Base-by-base conservation (phyloP, 1,284 basidiomycete species). In the Fomitopsis betulina region DNA sequence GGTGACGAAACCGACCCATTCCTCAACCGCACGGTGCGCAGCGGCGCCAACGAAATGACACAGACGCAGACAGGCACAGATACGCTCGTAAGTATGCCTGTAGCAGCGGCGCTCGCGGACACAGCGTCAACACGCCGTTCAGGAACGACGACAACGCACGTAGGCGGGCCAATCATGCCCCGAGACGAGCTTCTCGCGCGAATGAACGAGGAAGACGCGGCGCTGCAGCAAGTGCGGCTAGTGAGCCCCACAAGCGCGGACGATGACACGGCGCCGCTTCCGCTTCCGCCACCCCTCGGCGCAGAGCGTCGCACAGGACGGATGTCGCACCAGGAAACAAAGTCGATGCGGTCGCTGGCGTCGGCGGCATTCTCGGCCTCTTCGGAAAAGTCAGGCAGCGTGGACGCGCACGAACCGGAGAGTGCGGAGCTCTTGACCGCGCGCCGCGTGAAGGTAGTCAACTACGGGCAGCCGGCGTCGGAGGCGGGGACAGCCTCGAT, bases 1-100 rank as follows among this genome's bases (percentile, higher is more conserved):
- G 87, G 86, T 7, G 86, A 86, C 65, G 86, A 88, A 68, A 73
- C 70, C 2, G 85, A 87, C 63, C 76, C 86, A 0, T 86, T 88
- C 75, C 73, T 88, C 3, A 68, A 69, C n/a, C 62, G 64, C 5
- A 67, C 66, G 40, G 27, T 67, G 9, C 65, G 57, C 40, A 65
- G 63, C 47, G 69, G 57, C 19, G 57, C 62, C 2, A 63, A 67
- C 2, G 69, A 70, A 19, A 67, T 66, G 63, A 60, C 57, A 5
- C 68, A 71, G 39, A 65, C 68, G 4, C 68, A 67, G 39, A 66
- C 66, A 8, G 68, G 65, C 39, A 65, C 67, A 3, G 67, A 67
- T 45, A 70, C 67, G 3, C 65, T 70, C 37, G 68, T 69, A 27
- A 70, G 68, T 30, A 49, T 69, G 9, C 68, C 69, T 17, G 65